Conservation (phyloP, 2,329 filamentous ascomycete genomes). For the Fusarium pseudonygamai region DNA sequence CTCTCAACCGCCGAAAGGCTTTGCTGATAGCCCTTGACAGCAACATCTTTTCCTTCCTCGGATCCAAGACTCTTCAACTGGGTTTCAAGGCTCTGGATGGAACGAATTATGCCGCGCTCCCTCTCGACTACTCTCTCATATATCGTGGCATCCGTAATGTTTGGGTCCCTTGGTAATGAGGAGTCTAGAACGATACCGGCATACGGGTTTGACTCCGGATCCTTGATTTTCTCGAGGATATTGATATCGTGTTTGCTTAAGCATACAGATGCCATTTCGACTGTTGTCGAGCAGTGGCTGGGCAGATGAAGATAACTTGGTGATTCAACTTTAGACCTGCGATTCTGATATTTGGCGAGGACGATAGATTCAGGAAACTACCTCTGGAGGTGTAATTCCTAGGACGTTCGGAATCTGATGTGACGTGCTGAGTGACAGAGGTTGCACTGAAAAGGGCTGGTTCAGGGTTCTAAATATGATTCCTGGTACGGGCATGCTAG, state of each 20-base stretch:
- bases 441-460: slow-evolving; percentile 9
- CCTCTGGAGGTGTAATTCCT: slow-evolving; percentile 2
- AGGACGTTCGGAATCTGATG: not conserved
- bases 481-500: slow-evolving; percentile 7
- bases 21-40: slow-evolving; percentile 56
- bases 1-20: slow-evolving; percentile 61
- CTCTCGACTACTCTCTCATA: slow-evolving; percentile 62
- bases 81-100: slow-evolving; percentile 65
- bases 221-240: slow-evolving; percentile 73
- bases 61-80: slow-evolving; percentile 57
- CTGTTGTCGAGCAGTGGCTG: slow-evolving; percentile 3
- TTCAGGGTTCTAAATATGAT: slow-evolving; percentile 27
- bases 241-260: slow-evolving; percentile 69
- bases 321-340: not conserved
- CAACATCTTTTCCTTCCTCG: slow-evolving; percentile 48
- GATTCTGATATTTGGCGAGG: not conserved
- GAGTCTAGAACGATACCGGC: slow-evolving; percentile 64
- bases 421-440: slow-evolving; percentile 16
- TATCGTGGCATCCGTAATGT: slow-evolving; percentile 59
- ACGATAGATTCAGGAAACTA: not conserved
- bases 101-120: slow-evolving; percentile 63
- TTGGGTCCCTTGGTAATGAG: slow-evolving; percentile 65
- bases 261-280: slow-evolving; percentile 57
- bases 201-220: slow-evolving; percentile 70
- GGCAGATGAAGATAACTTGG: not conserved